Conservation (phyloP, 2,329 filamentous ascomycete genomes). For the Pyrenophora seminiperda region DNA sequence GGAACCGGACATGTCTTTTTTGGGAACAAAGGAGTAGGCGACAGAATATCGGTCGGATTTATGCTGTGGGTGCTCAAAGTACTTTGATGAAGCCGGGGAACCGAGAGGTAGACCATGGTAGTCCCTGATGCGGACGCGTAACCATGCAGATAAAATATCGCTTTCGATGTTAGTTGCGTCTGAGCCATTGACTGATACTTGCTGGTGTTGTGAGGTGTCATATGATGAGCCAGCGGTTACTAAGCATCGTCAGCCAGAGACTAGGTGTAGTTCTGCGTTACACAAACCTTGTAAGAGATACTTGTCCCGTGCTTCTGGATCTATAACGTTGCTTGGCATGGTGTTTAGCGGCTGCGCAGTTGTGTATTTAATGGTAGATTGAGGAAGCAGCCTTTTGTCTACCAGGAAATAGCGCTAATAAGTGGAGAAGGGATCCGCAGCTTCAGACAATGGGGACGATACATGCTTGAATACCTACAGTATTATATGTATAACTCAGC, state of each 20-base stretch:
- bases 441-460: not conserved
- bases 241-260: slow-evolving; percentile 1
- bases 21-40: slow-evolving; percentile 46
- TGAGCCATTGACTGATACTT: slow-evolving; percentile 42
- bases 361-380: not conserved
- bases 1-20: slow-evolving; percentile 34
- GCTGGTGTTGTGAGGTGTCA: slow-evolving; percentile 35
- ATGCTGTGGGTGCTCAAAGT: slow-evolving; percentile 43
- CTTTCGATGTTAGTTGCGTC: slow-evolving; percentile 34
- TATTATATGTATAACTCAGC: no score
- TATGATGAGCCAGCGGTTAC: slow-evolving; percentile 47
- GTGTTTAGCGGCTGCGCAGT: not conserved
- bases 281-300: slow-evolving; percentile 43
- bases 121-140: slow-evolving; percentile 45
- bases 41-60: slow-evolving; percentile 45
- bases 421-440: not conserved
- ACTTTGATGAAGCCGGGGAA: slow-evolving; percentile 35
- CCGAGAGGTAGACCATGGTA: slow-evolving; percentile 43
- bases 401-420: not conserved
- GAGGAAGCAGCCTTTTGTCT: not conserved
- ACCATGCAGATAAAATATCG: slow-evolving; percentile 36
- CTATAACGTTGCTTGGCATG: slow-evolving; percentile 27
- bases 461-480: not conserved
- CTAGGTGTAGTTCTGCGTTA: not conserved
- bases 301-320: slow-evolving; percentile 42